These are phyloP conservation scores for Sisymbrium irio DNA, from an alignment of 345 rosid genomes.

Conservation along the genomic window DNA sequence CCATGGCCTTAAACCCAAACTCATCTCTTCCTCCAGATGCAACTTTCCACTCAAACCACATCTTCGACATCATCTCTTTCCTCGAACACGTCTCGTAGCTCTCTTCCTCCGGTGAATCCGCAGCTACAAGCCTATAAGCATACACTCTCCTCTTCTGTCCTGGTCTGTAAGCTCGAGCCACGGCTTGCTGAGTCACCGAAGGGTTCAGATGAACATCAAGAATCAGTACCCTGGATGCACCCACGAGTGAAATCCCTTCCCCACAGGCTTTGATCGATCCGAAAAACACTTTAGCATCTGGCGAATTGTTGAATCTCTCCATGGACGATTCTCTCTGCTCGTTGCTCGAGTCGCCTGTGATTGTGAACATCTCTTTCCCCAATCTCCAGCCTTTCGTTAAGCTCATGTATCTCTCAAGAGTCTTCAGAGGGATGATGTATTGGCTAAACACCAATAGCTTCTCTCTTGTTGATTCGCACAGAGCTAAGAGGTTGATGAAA, in stretches of 20 bases:
- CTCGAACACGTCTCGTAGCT: constrained; percentile 57
- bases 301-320: constrained; percentile 74
- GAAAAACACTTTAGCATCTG: constrained; percentile 72
- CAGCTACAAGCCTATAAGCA: constrained; percentile 67
- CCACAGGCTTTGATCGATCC: constrained; percentile 96
- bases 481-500: constrained; percentile 59
- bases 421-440: constrained; percentile 65
- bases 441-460: constrained; percentile 86
- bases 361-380: constrained; percentile 64
- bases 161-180: constrained; percentile 85
- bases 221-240: constrained; percentile 77
- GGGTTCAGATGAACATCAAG: constrained; percentile 91
- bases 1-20: constrained; percentile 46
- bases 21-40: constrained; percentile 52
- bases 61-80: constrained; percentile 77
- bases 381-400: constrained; percentile 58
- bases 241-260: constrained; percentile 95
- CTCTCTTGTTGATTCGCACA: constrained; percentile 67
- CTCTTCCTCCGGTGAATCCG: constrained; percentile 77
- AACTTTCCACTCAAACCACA: constrained; percentile 97
- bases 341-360: constrained; percentile 69
- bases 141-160: constrained; percentile 82
- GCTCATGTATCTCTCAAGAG: constrained; percentile 54
- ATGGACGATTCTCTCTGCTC: constrained; percentile 66
- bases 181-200: constrained; percentile 95